Percentiles rank a stretch among this genome's conserved stretches.
Evolutionary conservation across 345 rosid species (phyloP).

Genomic region (Anacardium occidentale): DNA sequence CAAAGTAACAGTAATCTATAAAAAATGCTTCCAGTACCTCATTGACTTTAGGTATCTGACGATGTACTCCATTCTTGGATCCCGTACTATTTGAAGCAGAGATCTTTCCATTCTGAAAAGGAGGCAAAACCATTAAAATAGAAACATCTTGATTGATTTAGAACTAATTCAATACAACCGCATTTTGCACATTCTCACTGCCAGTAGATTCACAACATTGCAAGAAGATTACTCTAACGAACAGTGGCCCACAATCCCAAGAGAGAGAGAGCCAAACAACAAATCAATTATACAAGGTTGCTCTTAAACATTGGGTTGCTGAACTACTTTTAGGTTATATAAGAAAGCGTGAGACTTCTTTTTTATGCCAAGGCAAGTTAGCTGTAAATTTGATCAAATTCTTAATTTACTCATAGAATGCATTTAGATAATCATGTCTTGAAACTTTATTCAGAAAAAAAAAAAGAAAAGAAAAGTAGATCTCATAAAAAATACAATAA

Average conservation of each 20-base stretch:
- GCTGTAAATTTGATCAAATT: neutral
- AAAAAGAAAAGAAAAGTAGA: neutral
- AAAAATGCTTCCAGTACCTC: constrained; percentile 37
- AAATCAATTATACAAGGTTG: neutral
- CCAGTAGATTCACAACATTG: neutral
- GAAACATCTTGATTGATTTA: neutral
- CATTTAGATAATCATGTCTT: neutral
- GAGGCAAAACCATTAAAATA: constrained; percentile 13
- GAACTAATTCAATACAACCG: neutral
- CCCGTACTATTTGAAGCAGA: constrained; percentile 36
- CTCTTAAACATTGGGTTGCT: neutral
- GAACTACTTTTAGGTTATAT: neutral
- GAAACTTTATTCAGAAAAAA: neutral
- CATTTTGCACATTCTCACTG: constrained; percentile 1
- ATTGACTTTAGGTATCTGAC: constrained; percentile 40
- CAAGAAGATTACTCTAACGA: neutral
- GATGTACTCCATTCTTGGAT: constrained; percentile 36
- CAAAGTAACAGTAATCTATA: constrained; percentile 1
- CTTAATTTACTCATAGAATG: neutral
- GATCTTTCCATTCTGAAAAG: constrained; percentile 55
- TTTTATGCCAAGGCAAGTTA: neutral
- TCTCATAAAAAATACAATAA: neutral
- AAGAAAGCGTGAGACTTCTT: too few species aligned
- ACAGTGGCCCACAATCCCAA: neutral
- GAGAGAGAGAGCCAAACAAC: neutral